These are phyloP conservation scores for Phytopythium aichiense DNA, from an alignment of 352 stramenopile species.

Conservation along the genomic window DNA sequence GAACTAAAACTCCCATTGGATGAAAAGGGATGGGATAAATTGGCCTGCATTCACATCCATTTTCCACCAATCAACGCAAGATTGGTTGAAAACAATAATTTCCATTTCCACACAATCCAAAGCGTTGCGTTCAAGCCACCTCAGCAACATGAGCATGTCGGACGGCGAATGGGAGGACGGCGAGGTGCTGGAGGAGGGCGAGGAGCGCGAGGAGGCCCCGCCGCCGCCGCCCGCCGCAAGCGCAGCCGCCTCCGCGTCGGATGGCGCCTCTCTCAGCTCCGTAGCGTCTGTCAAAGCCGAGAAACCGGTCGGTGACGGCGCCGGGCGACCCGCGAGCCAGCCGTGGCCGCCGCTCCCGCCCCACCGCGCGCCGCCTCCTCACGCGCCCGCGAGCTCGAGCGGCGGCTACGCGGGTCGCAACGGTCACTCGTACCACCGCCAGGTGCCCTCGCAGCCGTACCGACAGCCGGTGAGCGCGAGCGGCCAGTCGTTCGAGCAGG, in stretches of 20 bases:
- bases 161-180: slow-evolving; percentile 59
- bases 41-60: neutral
- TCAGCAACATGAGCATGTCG: neutral
- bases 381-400: slow-evolving; percentile 12
- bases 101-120: too few relatives aligned
- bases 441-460: slow-evolving; percentile 12
- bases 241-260: neutral
- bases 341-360: slow-evolving; percentile 6
- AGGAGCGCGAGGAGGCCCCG: slow-evolving; percentile 22
- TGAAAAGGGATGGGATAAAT: too few relatives aligned
- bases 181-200: slow-evolving; percentile 68
- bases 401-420: neutral
- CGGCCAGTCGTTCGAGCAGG: slow-evolving; percentile 15
- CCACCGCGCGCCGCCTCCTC: slow-evolving; percentile 12
- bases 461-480: slow-evolving; percentile 7
- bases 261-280: neutral
- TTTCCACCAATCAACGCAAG: neutral
- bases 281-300: slow-evolving; percentile 8
- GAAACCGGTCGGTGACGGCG: neutral
- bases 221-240: neutral
- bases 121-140: too few relatives aligned
- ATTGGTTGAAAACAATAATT: too few relatives aligned
- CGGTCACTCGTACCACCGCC: slow-evolving; percentile 11
- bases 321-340: neutral
- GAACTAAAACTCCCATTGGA: too few relatives aligned